phyloP scores from a whole-genome alignment of 2,329 filamentous ascomycete species.

The Furcasterigmium sp. region DNA sequence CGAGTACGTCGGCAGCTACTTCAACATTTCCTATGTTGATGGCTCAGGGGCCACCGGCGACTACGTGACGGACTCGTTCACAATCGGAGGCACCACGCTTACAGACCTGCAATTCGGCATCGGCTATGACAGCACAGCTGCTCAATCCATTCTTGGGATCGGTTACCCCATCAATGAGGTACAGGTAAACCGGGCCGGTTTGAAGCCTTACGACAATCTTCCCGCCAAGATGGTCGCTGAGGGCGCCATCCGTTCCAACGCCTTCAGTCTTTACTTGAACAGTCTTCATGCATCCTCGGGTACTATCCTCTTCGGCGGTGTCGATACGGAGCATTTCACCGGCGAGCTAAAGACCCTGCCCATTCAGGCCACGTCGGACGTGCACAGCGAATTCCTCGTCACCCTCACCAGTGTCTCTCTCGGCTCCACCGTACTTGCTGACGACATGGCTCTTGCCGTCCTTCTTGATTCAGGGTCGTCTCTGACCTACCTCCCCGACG shows the following conservation, averaged over 20 bases:
- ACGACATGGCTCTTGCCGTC: constrained; percentile 47
- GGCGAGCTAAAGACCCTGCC: constrained; percentile 24
- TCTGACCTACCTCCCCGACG: constrained; percentile 61
- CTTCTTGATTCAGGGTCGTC: constrained; percentile 68
- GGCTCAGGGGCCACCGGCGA: constrained; percentile 72
- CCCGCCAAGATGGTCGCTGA: constrained; percentile 58
- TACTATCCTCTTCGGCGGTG: constrained; percentile 35
- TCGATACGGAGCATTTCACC: constrained; percentile 39
- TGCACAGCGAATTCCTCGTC: constrained; percentile 58
- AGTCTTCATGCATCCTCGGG: constrained; percentile 42
- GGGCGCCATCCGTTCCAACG: constrained; percentile 58
- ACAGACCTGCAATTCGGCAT: constrained; percentile 65
- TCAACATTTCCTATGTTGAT: constrained; percentile 87
- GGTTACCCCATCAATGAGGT: constrained; percentile 80
- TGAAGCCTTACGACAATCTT: constrained; percentile 60
- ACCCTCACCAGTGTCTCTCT: constrained; percentile 57
- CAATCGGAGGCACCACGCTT: constrained; percentile 49
- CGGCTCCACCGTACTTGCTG: constrained; percentile 34
- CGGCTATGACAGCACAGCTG: constrained; percentile 56
- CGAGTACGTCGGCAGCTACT: constrained; percentile 64
- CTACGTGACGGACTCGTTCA: constrained; percentile 72
- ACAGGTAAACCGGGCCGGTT: constrained; percentile 53
- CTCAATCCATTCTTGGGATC: constrained; percentile 77
- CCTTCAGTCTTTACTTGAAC: constrained; percentile 73
- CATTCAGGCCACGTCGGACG: constrained; percentile 14